phyloP scores from a whole-genome alignment of 768 basidiomycete genomes.

The Agrocybe pediades region DNA sequence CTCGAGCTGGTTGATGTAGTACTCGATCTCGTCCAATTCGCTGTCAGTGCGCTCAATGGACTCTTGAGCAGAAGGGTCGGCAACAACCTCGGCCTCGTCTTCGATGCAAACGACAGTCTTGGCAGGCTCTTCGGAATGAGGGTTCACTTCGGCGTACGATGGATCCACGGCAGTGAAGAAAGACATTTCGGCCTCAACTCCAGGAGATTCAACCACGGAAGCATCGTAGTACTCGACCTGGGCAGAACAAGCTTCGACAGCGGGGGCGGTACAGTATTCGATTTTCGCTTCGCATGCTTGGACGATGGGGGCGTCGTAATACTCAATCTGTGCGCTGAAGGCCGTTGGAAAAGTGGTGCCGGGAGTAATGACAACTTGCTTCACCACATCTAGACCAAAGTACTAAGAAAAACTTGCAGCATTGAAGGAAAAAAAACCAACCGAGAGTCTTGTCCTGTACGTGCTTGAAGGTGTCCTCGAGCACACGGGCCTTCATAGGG shows the following conservation, averaged over 20 bases:
- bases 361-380: conserved; percentile 18
- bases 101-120: no score
- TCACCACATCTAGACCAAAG: conserved; percentile 23
- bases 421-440: conserved; percentile 1
- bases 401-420: not conserved
- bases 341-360: conserved; percentile 6
- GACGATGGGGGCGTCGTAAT: conserved; percentile 7
- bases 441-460: conserved; percentile 21
- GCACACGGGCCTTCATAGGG: conserved; percentile 20
- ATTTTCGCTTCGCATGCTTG: not conserved
- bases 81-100: no score
- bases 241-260: not conserved
- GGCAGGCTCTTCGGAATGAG: no score
- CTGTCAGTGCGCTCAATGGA: no score
- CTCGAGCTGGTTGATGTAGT: not conserved
- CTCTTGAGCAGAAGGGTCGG: no score
- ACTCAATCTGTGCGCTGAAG: conserved; percentile 18
- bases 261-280: conserved; percentile 1
- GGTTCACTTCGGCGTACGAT: no score
- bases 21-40: no score
- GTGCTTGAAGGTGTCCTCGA: conserved; percentile 19
- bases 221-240: not conserved
- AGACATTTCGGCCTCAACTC: not conserved
- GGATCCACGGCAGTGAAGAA: not conserved
- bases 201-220: not conserved